Evolutionary conservation across 2,329 filamentous ascomycete species (phyloP).

Genomic region (Talaromyces funiculosus): DNA sequence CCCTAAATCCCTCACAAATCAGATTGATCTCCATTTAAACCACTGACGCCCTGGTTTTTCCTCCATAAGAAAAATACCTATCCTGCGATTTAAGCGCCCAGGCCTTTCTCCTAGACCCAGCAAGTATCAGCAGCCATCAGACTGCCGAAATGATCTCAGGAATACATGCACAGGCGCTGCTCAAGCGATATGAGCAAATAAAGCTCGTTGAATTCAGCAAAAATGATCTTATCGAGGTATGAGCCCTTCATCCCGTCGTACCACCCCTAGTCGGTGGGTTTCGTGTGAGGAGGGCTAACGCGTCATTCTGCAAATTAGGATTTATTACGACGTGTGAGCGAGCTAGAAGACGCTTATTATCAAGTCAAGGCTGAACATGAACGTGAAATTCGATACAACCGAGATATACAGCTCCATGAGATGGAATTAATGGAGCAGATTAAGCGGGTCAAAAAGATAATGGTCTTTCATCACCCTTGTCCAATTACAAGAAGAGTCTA

Average conservation of each 20-base stretch:
- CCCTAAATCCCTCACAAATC: not conserved
- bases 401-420: conserved; percentile 44
- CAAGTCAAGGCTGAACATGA: conserved; percentile 44
- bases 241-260: conserved; percentile 1
- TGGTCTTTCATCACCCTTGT: conserved; percentile 29
- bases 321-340: conserved; percentile 39
- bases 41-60: conserved; percentile 1
- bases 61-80: not conserved
- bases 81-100: conserved; percentile 6
- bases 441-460: conserved; percentile 39
- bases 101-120: conserved; percentile 7
- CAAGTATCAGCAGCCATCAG: conserved; percentile 1
- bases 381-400: conserved; percentile 44
- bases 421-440: conserved; percentile 45
- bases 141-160: conserved; percentile 17
- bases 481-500: not conserved
- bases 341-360: conserved; percentile 41
- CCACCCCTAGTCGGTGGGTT: conserved; percentile 3
- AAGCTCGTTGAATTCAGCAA: conserved; percentile 42
- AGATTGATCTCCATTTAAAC: not conserved
- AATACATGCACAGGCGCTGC: conserved; percentile 30
- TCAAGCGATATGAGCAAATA: conserved; percentile 42
- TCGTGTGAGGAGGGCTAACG: conserved; percentile 9
- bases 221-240: conserved; percentile 45
- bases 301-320: conserved; percentile 32